Conservation (phyloP, 345 rosid genomes). For the Brassica carinata region DNA sequence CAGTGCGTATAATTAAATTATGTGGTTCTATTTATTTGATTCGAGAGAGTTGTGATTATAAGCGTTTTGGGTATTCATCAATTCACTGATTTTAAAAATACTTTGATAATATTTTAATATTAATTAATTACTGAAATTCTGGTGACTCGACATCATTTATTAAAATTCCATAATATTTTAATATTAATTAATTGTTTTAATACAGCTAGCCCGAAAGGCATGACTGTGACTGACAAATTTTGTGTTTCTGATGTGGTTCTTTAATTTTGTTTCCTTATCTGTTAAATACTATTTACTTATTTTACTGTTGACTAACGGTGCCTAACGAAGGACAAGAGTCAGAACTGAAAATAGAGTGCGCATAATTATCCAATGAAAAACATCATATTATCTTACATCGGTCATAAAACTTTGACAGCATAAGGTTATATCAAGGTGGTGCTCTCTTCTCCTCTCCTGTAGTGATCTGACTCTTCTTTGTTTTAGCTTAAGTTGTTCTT, state of each 20-base stretch:
- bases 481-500: too few species aligned
- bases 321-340: not conserved
- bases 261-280: slow-evolving; percentile 19
- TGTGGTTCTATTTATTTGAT: not conserved
- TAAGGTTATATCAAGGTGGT: too few species aligned
- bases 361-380: not conserved
- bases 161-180: not conserved
- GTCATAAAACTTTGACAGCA: too few species aligned
- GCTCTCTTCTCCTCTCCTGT: too few species aligned
- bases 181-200: not conserved
- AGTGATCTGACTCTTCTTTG: too few species aligned
- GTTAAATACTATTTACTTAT: not conserved
- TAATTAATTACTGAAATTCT: slow-evolving; percentile 1
- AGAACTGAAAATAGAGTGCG: not conserved
- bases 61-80: not conserved
- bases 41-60: not conserved
- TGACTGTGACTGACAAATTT: slow-evolving; percentile 27
- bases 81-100: not conserved
- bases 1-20: not conserved
- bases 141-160: slow-evolving; percentile 21
- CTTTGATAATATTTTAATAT: not conserved
- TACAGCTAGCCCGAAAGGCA: slow-evolving; percentile 20
- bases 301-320: slow-evolving; percentile 1
- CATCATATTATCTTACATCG: not conserved
- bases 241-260: slow-evolving; percentile 24